Percentiles rank a stretch among this genome's conserved stretches.
Conservation (phyloP, 176 grass and related monocot species). For the Tillandsia leiboldiana region DNA sequence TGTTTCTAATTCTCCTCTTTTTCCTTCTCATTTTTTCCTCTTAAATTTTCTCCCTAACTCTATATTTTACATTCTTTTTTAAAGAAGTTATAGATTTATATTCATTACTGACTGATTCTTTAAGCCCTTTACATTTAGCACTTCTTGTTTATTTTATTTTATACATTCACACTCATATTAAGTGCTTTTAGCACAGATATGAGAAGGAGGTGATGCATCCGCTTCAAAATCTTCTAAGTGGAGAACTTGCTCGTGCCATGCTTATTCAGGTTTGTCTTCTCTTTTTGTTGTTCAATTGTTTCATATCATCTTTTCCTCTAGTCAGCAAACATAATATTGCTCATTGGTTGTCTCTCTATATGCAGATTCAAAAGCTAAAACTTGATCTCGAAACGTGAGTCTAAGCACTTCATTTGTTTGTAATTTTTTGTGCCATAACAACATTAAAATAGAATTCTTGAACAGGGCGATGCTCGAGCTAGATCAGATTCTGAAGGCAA, state of each 20-base stretch:
- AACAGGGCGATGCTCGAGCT: conserved; percentile 81
- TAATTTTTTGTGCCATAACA: not conserved
- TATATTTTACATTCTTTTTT: too few species aligned
- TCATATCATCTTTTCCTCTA: not conserved
- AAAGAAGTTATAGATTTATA: too few species aligned
- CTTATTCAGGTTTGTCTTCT: conserved; percentile 81
- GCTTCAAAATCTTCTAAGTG: conserved; percentile 55
- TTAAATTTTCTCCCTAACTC: too few species aligned
- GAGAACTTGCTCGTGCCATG: conserved; percentile 83
- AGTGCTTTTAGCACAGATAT: conserved; percentile 52
- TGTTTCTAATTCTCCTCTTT: not conserved
- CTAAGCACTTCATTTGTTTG: conserved; percentile 2
- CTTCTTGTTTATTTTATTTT: too few species aligned
- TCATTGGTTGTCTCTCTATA: conserved; percentile 3
- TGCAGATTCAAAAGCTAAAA: conserved; percentile 94
- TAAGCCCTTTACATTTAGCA: conserved; percentile 2
- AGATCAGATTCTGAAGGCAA: conserved; percentile 95
- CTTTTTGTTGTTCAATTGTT: conserved; percentile 2
- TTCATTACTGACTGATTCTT: too few species aligned
- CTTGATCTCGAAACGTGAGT: conserved; percentile 96
- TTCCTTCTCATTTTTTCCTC: not conserved
- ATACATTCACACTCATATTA: not conserved
- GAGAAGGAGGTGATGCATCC: conserved; percentile 78
- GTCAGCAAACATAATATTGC: not conserved
- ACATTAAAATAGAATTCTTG: conserved; percentile 24